Conservation (phyloP, 2,329 filamentous ascomycete genomes). For the Venturia effusa region DNA sequence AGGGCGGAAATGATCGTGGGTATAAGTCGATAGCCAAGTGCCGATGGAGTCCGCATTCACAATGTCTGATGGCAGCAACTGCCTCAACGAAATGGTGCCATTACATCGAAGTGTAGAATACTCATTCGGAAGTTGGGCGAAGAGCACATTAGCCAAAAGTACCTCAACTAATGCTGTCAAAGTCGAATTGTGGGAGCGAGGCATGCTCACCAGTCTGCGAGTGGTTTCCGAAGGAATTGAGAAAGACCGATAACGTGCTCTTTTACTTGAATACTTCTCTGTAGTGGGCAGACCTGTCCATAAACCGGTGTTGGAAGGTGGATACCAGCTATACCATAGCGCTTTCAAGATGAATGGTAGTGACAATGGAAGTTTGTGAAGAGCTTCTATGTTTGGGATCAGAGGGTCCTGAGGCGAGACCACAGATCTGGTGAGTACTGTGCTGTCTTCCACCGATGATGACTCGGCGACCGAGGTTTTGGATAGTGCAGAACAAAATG, state of each 20-base stretch:
- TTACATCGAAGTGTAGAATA: neutral
- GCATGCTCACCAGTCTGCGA: neutral
- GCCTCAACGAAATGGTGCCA: neutral
- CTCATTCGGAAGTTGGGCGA: neutral
- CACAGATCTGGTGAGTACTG: conserved; percentile 16
- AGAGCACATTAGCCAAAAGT: neutral
- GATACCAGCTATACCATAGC: neutral
- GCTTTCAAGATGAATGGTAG: neutral
- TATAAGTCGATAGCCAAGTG: neutral
- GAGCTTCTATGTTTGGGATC: neutral
- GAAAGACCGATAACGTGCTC: neutral
- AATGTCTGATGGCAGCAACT: neutral
- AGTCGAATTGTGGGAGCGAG: neutral
- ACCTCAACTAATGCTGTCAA: neutral
- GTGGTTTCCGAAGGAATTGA: neutral
- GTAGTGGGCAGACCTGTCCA: neutral
- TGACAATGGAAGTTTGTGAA: neutral
- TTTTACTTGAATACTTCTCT: neutral
- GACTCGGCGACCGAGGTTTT: conserved; percentile 7
- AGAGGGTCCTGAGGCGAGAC: neutral
- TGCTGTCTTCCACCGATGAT: conserved; percentile 15
- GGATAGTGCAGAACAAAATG: conserved; percentile 29
- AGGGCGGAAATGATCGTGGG: conserved; percentile 8
- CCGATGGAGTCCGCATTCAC: neutral
- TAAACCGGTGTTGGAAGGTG: neutral